Base-by-base conservation (phyloP, 2,329 filamentous ascomycete species). In the Verticillium tricorpus region DNA sequence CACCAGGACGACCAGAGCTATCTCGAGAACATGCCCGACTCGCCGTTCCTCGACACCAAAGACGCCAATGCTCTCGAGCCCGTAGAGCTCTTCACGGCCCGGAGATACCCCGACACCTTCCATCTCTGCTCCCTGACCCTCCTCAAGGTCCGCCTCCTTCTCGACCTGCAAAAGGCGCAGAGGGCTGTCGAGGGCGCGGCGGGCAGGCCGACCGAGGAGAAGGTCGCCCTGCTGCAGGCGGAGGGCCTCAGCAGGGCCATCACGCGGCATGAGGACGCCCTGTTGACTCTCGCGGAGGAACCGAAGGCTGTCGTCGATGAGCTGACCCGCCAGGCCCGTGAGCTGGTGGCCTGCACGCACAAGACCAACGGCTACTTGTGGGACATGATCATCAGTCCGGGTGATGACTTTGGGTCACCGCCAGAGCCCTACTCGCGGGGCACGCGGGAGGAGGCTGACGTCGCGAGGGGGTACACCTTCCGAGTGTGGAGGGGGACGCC, bases 61-160 rank as follows among this genome's bases (percentile, higher is more conserved):
- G 63, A 63, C 9, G 69, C 67, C 34, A 56, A 72, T 58, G 62
- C 63, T 34, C 31, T 70, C 15, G 69, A 70, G 60, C 32, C 63
- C 15, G 59, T 60, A 9, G 12, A 11, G 4, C 37, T 35, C 19
- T 64, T 64, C 32, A 25, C 64, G n/a, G 15, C 63, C 15, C 19
- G 12, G 45, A 22, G 19, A 19, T 5, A 12, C 11, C n/a, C 45
- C 7, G 19, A 22, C 2, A 52, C 45, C 3, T 25, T 52, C 9
- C 17, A 52, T 12, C 45, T 52, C 19, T 19, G 19, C 45, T 52
- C 45, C 3, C 19, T 52, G 45, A 19, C 45, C 45, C 45, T 52
- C 5, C n/a, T 52, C 19, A 52, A 52, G 19, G 22, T 52, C 19
- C 45, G 45, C 45, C 45, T 52, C 88, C 45, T 52, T 6, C 19